Conservation (phyloP, 2,329 filamentous ascomycete genomes). For the Sphaceloma murrayae region DNA sequence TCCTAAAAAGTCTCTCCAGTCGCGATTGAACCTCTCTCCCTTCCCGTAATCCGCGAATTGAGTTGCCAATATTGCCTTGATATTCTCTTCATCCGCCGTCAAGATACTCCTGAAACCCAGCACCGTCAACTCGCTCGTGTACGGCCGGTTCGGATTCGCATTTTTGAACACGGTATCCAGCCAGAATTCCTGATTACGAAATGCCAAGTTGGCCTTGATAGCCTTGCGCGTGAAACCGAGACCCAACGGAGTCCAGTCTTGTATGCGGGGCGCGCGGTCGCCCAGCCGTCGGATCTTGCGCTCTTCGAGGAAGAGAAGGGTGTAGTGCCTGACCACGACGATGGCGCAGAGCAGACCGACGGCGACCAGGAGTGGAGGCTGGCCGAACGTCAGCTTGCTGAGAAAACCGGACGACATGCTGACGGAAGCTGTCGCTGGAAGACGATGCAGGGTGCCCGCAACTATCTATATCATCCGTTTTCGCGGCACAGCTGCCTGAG, state of each 20-base stretch:
- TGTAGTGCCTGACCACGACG: conserved; percentile 13
- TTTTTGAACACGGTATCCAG: conserved; percentile 38
- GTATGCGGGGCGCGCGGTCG: conserved; percentile 35
- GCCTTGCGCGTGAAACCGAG: conserved; percentile 54
- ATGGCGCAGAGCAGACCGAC: background rate
- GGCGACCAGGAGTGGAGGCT: conserved; percentile 7
- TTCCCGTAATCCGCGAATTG: conserved; percentile 84
- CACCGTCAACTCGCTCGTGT: conserved; percentile 52
- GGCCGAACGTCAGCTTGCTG: conserved; percentile 2
- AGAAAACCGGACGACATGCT: conserved; percentile 7
- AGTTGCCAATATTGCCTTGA: conserved; percentile 80
- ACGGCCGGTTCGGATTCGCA: conserved; percentile 32
- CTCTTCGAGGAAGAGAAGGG: conserved; percentile 26
- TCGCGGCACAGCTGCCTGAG: background rate
- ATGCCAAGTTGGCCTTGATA: conserved; percentile 37
- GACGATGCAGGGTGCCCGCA: too few relatives aligned
- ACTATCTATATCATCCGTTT: background rate
- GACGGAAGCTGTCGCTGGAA: background rate
- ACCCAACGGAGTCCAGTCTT: conserved; percentile 39
- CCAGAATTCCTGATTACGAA: conserved; percentile 58
- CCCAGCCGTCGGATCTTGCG: conserved; percentile 35
- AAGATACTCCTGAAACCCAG: conserved; percentile 55
- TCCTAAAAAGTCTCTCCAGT: conserved; percentile 68
- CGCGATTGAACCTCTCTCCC: conserved; percentile 60
- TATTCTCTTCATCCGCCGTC: conserved; percentile 77